Conservation (phyloP, 2,329 filamentous ascomycete genomes). For the Aplosporella prunicola region DNA sequence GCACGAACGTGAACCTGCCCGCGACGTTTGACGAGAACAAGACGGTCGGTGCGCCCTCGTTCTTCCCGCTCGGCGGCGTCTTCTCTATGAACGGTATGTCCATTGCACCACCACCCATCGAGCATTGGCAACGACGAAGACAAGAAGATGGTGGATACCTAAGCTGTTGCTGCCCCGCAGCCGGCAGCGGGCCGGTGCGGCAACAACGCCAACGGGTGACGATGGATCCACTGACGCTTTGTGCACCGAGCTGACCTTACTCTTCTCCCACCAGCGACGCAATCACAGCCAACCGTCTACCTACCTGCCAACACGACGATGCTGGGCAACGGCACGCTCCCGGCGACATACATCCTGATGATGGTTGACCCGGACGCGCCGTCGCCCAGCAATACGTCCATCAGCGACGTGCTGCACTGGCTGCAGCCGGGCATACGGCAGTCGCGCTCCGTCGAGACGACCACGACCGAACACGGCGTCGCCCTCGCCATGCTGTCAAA, state of each 20-base stretch:
- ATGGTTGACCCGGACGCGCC: constrained; percentile 13
- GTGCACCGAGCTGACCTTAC: background rate
- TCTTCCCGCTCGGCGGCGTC: constrained; percentile 7
- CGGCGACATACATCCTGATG: constrained; percentile 6
- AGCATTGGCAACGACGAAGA: background rate
- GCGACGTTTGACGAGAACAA: constrained; percentile 7
- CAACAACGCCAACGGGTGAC: background rate
- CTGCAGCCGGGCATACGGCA: constrained; percentile 5
- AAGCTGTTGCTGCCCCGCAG: no score
- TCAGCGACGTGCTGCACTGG: constrained; percentile 11
- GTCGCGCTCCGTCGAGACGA: constrained; percentile 1
- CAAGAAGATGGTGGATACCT: background rate
- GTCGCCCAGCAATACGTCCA: constrained; percentile 6
- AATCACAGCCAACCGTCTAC: constrained; percentile 3
- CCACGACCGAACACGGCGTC: background rate
- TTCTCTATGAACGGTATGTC: constrained; percentile 2
- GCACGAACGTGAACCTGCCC: constrained; percentile 1
- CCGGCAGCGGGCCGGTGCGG: no score
- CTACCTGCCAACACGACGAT: constrained; percentile 5
- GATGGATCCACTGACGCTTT: background rate
- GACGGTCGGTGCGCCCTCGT: constrained; percentile 1
- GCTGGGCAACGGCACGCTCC: background rate
- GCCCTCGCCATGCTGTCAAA: constrained; percentile 3
- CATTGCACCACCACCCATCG: background rate
- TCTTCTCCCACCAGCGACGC: background rate